Percentiles rank a stretch among this genome's conserved stretches.
phyloP scores from a whole-genome alignment of 1,139 yeast genomes.

The Meyerozyma sp. region DNA sequence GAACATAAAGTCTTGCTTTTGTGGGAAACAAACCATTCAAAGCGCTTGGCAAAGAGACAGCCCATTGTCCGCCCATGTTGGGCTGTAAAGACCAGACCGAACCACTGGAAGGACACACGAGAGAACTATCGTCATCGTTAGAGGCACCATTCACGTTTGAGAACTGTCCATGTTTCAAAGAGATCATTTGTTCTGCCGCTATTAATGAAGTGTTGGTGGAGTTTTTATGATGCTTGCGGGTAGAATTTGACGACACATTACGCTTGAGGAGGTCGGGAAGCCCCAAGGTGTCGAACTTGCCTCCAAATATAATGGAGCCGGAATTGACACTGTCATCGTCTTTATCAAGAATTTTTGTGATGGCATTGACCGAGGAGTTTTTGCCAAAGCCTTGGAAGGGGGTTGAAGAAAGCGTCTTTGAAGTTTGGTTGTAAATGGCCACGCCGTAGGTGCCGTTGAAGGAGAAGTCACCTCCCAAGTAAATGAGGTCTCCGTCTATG shows the following conservation, averaged over 20 bases:
- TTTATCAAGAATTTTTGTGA: slow-evolving; percentile 41
- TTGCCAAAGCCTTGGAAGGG: slow-evolving; percentile 77
- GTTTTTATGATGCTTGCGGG: slow-evolving; percentile 17
- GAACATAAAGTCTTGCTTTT: slow-evolving; percentile 66
- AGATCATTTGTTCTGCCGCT: slow-evolving; percentile 62
- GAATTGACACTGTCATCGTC: slow-evolving; percentile 8
- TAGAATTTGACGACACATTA: slow-evolving; percentile 18
- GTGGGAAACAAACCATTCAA: slow-evolving; percentile 58
- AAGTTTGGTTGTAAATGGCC: slow-evolving; percentile 56
- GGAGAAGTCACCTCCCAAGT: slow-evolving; percentile 76
- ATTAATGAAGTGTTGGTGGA: slow-evolving; percentile 32
- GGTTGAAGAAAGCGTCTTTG: slow-evolving; percentile 39
- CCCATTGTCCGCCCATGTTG: slow-evolving; percentile 61
- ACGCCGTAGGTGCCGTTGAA: slow-evolving; percentile 56
- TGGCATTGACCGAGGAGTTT: slow-evolving; percentile 59
- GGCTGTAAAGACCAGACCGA: slow-evolving; percentile 57
- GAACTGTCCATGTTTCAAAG: slow-evolving; percentile 59
- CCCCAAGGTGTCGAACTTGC: slow-evolving; percentile 63
- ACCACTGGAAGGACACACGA: slow-evolving; percentile 55
- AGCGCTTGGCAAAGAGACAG: slow-evolving; percentile 53
- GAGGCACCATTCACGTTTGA: slow-evolving; percentile 44
- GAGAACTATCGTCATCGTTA: slow-evolving; percentile 25
- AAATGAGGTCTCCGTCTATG: slow-evolving; percentile 45
- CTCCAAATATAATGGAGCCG: slow-evolving; percentile 71
- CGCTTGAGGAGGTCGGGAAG: slow-evolving; percentile 39